phyloP scores from a whole-genome alignment of 768 basidiomycete species.

The Suillus subluteus region DNA sequence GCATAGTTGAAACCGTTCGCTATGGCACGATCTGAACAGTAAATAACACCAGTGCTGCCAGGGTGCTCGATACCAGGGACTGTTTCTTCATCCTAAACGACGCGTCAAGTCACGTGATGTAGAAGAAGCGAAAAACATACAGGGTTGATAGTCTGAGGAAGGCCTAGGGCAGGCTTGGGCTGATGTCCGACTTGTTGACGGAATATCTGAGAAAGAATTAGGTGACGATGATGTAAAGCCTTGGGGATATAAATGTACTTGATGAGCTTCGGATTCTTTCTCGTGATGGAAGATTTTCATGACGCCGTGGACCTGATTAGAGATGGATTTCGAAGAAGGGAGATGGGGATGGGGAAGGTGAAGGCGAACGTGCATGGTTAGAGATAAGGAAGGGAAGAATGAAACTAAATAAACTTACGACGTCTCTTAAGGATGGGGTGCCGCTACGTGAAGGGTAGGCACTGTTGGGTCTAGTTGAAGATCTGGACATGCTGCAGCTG shows the following conservation, averaged over 20 bases:
- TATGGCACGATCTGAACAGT: slow-evolving; percentile 93
- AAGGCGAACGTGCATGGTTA: slow-evolving; percentile 26
- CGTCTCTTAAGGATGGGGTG: slow-evolving; percentile 46
- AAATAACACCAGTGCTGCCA: slow-evolving; percentile 67
- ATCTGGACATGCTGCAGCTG: slow-evolving; percentile 23
- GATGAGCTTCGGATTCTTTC: slow-evolving; percentile 87
- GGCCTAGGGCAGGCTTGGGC: slow-evolving; percentile 53
- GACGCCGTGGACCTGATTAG: slow-evolving; percentile 65
- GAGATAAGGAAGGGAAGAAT: background rate
- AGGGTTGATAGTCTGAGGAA: slow-evolving; percentile 72
- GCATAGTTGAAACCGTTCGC: slow-evolving; percentile 91
- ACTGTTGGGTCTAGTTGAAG: slow-evolving; percentile 31
- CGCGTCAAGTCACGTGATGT: slow-evolving; percentile 12
- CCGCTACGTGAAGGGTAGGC: slow-evolving; percentile 40
- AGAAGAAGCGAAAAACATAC: slow-evolving; percentile 39
- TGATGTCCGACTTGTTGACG: slow-evolving; percentile 73
- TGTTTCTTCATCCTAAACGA: slow-evolving; percentile 77
- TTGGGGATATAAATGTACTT: slow-evolving; percentile 43
- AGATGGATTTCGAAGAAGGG: slow-evolving; percentile 27
- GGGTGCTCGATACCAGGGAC: slow-evolving; percentile 88
- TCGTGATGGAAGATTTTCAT: slow-evolving; percentile 74
- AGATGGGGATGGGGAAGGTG: slow-evolving; percentile 33
- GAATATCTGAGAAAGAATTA: slow-evolving; percentile 59
- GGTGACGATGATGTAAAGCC: slow-evolving; percentile 7
- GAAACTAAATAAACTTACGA: slow-evolving; percentile 34